Evolutionary conservation across 352 stramenopile species (phyloP), one percentile per base, ranked within the genome.

Genomic region (Phytophthora palmivora): DNA sequence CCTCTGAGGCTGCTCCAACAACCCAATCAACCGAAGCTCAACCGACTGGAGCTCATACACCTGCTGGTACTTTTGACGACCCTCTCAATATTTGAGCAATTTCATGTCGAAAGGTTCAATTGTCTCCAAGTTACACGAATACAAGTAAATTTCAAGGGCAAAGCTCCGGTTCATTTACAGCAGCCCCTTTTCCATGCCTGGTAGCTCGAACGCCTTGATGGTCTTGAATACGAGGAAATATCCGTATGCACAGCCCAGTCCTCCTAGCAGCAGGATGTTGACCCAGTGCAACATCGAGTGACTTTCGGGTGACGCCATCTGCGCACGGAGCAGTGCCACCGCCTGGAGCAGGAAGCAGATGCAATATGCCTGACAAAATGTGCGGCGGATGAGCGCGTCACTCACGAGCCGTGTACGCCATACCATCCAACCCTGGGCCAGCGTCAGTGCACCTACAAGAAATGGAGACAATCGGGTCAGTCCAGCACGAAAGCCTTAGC

Each of bases 141-240:
- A 67, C 50, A 61, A 56, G 24, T 36, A 69, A 39, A 14, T 55
- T 56, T 34, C 39, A 42, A 21, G 49, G 32, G 10, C 43, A 58
- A 63, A 15, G 39, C 12, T 42, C 21, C 51, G n/a, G 9, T 16
- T 28, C 15, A 43, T 7, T 84, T 63, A 92, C 30, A 89, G 57
- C 19, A 70, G 28, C 14, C 70, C 67, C 54, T 89, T 91, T 37
- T 82, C 70, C 43, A 79, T 73, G 45, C 78, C 82, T 18, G 87
- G 87, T 21, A 95, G 69, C 58, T 95, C 87, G 46, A 95, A 95
- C 21, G 84, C 84, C 70, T 95, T 95, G 67, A 94, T 93, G 53
- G 87, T 91, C 79, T 91, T 93, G 74, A 92, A 94, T 34, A 82
- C 57, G 28, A 95, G 75, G 51, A 95, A 94, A 70, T 94, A 94